Base-by-base conservation (phyloP, 805 yeast species). In the Sugiyamaella marilandica region DNA sequence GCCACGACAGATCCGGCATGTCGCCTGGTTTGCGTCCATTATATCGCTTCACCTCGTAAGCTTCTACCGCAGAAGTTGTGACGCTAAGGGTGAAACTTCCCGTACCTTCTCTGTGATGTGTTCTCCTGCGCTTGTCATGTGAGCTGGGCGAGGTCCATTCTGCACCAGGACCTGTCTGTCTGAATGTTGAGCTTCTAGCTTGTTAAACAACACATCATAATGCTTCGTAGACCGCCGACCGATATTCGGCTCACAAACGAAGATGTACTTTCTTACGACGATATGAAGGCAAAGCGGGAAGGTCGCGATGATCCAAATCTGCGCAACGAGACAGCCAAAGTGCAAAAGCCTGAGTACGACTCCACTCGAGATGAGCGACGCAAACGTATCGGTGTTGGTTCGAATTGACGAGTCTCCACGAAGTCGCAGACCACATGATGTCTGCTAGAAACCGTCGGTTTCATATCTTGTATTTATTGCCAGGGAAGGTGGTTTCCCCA, bases 1-100 rank as follows among this genome's bases (percentile, higher is more conserved):
- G 36, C 95, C 92, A 49, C 97, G 85, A 66, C 99, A 94, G 45
- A 94, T 91, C 55, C 99, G 85, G 69, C 99, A 94, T 2, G 84
- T 77, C 32, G 74, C 76, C 54, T 77, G 84, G 32, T 52, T 51
- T 14, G 34, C 37, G 39, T 32, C 35, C 26, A 39, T n/a, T 24
- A 7, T 24, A 5, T 24, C 29, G 29, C 29, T 24, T 7, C 29
- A 24, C 7, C 29, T 24, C 29, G 29, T 24, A 3, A 24, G 29
- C 29, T 24, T 24, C 29, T 5, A 24, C 29, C 29, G 3, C 7
- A 24, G 29, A 24, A 24, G 29, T 34, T 34, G 37, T 34, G 37
- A 34, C 16, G 37, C n/a, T n/a, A 34, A 5, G 16, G 4, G 37
- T 34, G 37, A 34, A 34, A 34, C 37, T 34, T 34, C 16, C 29